A percentile compares a stretch with the other conserved stretches of the same genome.
phyloP scores from a whole-genome alignment of 495 filamentous ascomycete genomes.

The Daldinia decipiens region DNA sequence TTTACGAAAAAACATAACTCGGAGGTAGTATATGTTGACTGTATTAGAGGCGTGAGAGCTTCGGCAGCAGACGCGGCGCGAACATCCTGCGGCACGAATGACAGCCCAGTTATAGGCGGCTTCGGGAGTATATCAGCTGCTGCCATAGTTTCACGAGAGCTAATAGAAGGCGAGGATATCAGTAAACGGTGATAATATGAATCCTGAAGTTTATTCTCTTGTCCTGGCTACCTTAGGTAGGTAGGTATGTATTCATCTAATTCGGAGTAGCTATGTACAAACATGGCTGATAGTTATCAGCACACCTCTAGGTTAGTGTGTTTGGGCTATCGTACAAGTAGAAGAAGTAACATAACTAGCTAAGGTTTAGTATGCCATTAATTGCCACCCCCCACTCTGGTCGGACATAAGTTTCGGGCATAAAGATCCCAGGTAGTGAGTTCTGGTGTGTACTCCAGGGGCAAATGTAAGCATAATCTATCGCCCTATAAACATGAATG shows the following conservation, averaged over 20 bases:
- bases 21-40: constrained; percentile 39
- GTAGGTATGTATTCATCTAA: background rate
- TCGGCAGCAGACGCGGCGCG: constrained; percentile 34
- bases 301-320: background rate
- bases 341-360: background rate
- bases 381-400: constrained; percentile 5
- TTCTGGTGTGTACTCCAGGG: background rate
- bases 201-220: background rate
- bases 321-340: background rate
- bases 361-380: background rate
- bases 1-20: constrained; percentile 50
- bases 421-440: background rate
- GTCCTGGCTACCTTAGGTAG: background rate
- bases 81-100: constrained; percentile 1
- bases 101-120: constrained; percentile 11
- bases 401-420: constrained; percentile 7
- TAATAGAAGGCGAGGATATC: background rate
- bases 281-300: background rate
- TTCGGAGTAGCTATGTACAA: background rate
- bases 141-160: constrained; percentile 21
- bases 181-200: background rate
- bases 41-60: constrained; percentile 39
- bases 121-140: constrained; percentile 35
- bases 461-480: background rate
- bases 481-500: background rate